Evolutionary conservation across 192 early-diverging fungal genomes (phyloP), one percentile per base, ranked within the genome.

Genomic region (Cetraspora pellucida): DNA sequence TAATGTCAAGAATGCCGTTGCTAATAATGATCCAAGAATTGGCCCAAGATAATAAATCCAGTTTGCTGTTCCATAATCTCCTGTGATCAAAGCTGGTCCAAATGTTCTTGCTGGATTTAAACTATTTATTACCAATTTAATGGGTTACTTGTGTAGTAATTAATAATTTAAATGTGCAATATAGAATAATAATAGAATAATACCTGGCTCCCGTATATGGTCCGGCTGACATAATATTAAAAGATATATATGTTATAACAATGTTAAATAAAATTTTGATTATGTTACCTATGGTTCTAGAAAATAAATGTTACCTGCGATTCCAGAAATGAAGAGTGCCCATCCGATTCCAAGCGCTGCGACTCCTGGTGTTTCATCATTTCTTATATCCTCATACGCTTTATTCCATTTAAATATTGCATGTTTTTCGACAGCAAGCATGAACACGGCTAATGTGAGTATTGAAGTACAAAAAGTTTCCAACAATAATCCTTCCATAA

Each of bases 81-180:
- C 63, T 10, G n/a, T 28, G n/a, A 43, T 10, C 11, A 65, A 8
- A 16, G 63, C 27, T n/a, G 63, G 63, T 5, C 63, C 63, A n/a
- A 65, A 23, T 17, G 63, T 65, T 43, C 63, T 65, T 28, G 63
- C 63, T 37, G 63, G 63, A 65, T 65, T 65, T n/a, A 65, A 65
- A 45, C 63, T 65, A 37, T 37, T 37, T 64, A 64, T 5, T 37
- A 31, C 9, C 13, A 17, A 10, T 17, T 11, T 28, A 7, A 43
- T 31, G 19, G 17, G 19, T 43, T 43, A 10, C 10, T 60, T 10
- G 21, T 44, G 27, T 28, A 17, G 0, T 16, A 61, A 30, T 28
- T 0, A 61, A 14, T 4, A 61, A 61, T 61, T 61, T 61, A 3
- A 28, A 11, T 37, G 30, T 7, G 23, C n/a, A n/a, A n/a, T n/a